phyloP scores from a whole-genome alignment of 2,329 filamentous ascomycete species.

The Epichloe bromicola region DNA sequence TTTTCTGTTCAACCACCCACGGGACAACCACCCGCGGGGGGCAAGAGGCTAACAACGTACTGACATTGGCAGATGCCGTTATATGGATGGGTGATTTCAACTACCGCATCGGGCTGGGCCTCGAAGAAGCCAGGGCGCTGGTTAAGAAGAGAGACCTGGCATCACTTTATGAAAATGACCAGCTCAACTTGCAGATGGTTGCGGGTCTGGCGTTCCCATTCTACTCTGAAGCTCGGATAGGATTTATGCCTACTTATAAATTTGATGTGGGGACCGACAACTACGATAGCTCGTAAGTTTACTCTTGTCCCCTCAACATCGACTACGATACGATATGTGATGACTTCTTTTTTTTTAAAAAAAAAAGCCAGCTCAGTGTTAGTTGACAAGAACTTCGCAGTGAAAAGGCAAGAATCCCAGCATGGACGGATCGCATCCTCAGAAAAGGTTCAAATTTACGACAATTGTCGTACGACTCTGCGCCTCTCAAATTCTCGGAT shows the following conservation, averaged over 20 bases:
- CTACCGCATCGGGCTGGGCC: slow-evolving; percentile 78
- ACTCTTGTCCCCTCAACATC: neutral
- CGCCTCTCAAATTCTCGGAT: slow-evolving; percentile 79
- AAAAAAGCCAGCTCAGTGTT: neutral
- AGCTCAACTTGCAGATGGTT: slow-evolving; percentile 94
- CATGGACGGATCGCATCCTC: slow-evolving; percentile 91
- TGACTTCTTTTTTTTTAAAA: neutral
- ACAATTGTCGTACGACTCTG: slow-evolving; percentile 71
- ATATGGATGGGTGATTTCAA: slow-evolving; percentile 98
- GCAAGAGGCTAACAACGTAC: neutral
- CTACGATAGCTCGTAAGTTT: slow-evolving; percentile 75
- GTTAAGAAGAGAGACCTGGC: slow-evolving; percentile 62
- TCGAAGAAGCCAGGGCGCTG: slow-evolving; percentile 64
- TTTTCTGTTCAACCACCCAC: no score
- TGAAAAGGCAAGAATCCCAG: slow-evolving; percentile 87
- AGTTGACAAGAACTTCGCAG: slow-evolving; percentile 24
- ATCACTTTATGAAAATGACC: slow-evolving; percentile 79
- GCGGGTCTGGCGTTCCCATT: slow-evolving; percentile 79
- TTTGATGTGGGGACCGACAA: slow-evolving; percentile 79
- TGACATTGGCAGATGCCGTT: slow-evolving; percentile 43
- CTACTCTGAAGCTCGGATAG: slow-evolving; percentile 82
- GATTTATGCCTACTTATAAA: slow-evolving; percentile 89
- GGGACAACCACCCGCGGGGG: neutral
- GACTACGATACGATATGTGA: neutral
- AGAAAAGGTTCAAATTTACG: slow-evolving; percentile 73